Percentiles rank a stretch among this genome's conserved stretches.
Conservation (phyloP, 2,329 filamentous ascomycete species). For the Botrytis tulipae region DNA sequence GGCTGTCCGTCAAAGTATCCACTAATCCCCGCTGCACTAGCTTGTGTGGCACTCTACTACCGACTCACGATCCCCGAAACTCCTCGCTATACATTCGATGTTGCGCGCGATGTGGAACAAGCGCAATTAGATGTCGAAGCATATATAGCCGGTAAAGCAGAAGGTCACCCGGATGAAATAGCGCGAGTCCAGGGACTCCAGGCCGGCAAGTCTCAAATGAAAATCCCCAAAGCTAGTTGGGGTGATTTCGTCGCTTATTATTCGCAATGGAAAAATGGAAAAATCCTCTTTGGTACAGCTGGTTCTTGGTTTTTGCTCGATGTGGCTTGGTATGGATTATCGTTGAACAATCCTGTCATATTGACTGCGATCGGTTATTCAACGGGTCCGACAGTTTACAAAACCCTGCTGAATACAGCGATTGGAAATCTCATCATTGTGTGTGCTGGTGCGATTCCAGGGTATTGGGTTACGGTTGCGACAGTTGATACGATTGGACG, state of each 20-base stretch:
- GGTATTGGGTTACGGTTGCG: constrained; percentile 76
- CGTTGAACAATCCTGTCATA: constrained; percentile 72
- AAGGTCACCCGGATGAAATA: constrained; percentile 66
- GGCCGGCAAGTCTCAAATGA: constrained; percentile 48
- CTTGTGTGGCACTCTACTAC: constrained; percentile 78
- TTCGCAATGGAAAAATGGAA: constrained; percentile 66
- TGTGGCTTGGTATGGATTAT: constrained; percentile 57
- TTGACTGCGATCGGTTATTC: constrained; percentile 72
- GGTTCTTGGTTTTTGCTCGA: constrained; percentile 81
- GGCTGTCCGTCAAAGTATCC: not conserved
- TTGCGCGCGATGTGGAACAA: constrained; percentile 72
- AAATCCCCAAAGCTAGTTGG: constrained; percentile 68
- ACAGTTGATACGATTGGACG: constrained; percentile 76
- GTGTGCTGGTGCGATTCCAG: constrained; percentile 74
- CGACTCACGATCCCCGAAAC: constrained; percentile 84
- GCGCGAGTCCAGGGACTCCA: constrained; percentile 56
- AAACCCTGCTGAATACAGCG: constrained; percentile 68
- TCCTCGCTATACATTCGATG: constrained; percentile 84
- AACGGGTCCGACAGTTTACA: constrained; percentile 61
- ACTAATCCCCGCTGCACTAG: constrained; percentile 37
- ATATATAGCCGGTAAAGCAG: constrained; percentile 63
- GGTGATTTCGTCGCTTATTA: constrained; percentile 71
- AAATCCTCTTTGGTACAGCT: constrained; percentile 74
- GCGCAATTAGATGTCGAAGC: constrained; percentile 70
- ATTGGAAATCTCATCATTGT: constrained; percentile 76